phyloP scores from a whole-genome alignment of 139 green algal species.

The Monoraphidium neglectum region DNA sequence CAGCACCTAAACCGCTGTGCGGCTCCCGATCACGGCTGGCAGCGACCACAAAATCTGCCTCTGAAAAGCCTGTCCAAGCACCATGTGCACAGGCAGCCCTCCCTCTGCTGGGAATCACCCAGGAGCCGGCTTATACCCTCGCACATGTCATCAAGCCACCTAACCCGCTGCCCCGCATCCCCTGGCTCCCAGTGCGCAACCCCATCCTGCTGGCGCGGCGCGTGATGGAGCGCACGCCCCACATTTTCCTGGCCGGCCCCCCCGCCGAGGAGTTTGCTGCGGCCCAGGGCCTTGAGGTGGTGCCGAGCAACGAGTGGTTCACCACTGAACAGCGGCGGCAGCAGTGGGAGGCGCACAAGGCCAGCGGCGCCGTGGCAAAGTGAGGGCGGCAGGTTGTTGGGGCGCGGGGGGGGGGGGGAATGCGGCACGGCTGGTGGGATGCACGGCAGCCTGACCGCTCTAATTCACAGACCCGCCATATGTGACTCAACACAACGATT shows the following conservation, averaged over 20 bases:
- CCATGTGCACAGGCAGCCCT: no score
- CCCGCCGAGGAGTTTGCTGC: slow-evolving; percentile 28
- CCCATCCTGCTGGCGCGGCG: slow-evolving; percentile 24
- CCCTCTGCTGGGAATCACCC: no score
- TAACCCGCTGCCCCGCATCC: neutral
- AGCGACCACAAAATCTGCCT: no score
- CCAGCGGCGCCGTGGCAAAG: no score
- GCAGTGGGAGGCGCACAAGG: slow-evolving; percentile 19
- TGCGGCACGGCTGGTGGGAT: no score
- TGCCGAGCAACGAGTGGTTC: slow-evolving; percentile 17
- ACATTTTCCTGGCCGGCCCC: slow-evolving; percentile 35
- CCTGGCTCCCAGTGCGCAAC: slow-evolving; percentile 12
- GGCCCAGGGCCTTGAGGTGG: slow-evolving; percentile 22
- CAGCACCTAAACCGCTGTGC: no score
- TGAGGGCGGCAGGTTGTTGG: neutral
- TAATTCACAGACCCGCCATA: no score
- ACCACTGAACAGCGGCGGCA: slow-evolving; percentile 23
- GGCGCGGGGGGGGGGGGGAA: neutral
- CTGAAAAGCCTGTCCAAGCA: no score
- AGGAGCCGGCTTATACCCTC: no score
- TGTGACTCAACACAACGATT: no score
- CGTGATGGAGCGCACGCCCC: slow-evolving; percentile 40
- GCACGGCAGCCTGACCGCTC: no score
- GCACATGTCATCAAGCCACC: neutral
- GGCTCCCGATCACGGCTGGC: no score